These are phyloP conservation scores for Diaporthe longicolla DNA, from an alignment of 2,329 filamentous ascomycete species.

Conservation along the genomic window DNA sequence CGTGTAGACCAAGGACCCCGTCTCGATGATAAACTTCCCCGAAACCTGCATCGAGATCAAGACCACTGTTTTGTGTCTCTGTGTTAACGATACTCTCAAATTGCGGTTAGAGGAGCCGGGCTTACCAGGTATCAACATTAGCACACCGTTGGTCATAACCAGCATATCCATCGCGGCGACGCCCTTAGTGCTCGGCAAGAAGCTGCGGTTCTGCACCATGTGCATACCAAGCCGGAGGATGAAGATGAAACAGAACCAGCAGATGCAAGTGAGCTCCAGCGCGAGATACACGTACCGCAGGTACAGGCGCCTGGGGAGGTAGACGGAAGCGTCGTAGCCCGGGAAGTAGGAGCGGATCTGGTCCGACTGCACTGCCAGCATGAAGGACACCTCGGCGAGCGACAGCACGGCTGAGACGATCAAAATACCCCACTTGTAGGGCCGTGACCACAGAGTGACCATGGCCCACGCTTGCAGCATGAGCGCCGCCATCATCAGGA, in stretches of 20 bases:
- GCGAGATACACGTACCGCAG: slow-evolving; percentile 54
- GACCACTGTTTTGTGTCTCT: slow-evolving; percentile 55
- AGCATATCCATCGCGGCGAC: slow-evolving; percentile 68
- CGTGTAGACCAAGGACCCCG: slow-evolving; percentile 64
- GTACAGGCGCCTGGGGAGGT: slow-evolving; percentile 50
- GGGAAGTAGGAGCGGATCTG: slow-evolving; percentile 53
- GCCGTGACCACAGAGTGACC: slow-evolving; percentile 61
- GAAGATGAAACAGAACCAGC: slow-evolving; percentile 70
- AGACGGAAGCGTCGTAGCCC: slow-evolving; percentile 24
- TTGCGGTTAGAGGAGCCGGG: slow-evolving; percentile 29
- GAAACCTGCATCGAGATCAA: slow-evolving; percentile 65
- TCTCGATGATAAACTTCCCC: slow-evolving; percentile 60
- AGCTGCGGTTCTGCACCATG: slow-evolving; percentile 61
- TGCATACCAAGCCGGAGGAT: slow-evolving; percentile 65
- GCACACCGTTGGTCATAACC: slow-evolving; percentile 67
- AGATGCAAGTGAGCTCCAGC: slow-evolving; percentile 50
- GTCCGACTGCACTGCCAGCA: slow-evolving; percentile 53
- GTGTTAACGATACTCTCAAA: neutral
- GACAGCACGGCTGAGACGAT: slow-evolving; percentile 54
- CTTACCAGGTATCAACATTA: slow-evolving; percentile 70
- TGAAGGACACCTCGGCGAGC: slow-evolving; percentile 49
- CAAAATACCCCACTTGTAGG: slow-evolving; percentile 50
- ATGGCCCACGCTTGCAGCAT: slow-evolving; percentile 68
- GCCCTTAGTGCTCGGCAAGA: slow-evolving; percentile 59
- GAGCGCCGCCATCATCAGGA: slow-evolving; percentile 63